These are phyloP conservation scores for Acanthamoeba healyi DNA, from an alignment of 208 protist genomes.

Conservation along the genomic window DNA sequence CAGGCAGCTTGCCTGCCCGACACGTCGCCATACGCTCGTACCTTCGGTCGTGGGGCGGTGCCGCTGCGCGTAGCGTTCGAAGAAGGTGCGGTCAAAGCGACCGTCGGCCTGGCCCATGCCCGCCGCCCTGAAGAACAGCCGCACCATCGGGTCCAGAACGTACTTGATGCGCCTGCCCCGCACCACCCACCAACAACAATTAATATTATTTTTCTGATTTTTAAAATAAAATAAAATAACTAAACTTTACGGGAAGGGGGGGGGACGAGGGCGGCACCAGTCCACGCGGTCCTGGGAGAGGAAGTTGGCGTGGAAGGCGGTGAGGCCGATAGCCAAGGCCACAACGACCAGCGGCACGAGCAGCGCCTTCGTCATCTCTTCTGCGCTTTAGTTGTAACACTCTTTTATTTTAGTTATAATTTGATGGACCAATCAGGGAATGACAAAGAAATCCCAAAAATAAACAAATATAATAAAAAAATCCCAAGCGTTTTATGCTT, in stretches of 20 bases:
- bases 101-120: not conserved
- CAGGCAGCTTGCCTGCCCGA: too few relatives aligned
- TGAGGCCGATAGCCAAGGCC: not conserved
- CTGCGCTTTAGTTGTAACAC: too few relatives aligned
- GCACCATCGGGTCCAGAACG: not conserved
- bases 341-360: slow-evolving; percentile 3
- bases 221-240: not conserved
- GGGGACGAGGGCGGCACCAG: not conserved
- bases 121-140: not conserved
- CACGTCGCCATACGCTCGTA: not conserved
- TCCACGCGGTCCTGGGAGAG: slow-evolving; percentile 14
- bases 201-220: not conserved
- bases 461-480: too few relatives aligned
- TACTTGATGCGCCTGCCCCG: slow-evolving; percentile 27
- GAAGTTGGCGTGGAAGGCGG: slow-evolving; percentile 46
- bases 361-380: not conserved
- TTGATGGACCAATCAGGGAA: too few relatives aligned
- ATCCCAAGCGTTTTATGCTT: too few relatives aligned
- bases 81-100: not conserved
- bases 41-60: not conserved
- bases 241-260: not conserved
- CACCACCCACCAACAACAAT: not conserved
- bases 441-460: too few relatives aligned
- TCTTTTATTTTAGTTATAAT: too few relatives aligned
- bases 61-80: not conserved